Percentiles rank a stretch among this genome's conserved stretches.
Conservation (phyloP, 257 asterid genomes). For the Ilex asprella region DNA sequence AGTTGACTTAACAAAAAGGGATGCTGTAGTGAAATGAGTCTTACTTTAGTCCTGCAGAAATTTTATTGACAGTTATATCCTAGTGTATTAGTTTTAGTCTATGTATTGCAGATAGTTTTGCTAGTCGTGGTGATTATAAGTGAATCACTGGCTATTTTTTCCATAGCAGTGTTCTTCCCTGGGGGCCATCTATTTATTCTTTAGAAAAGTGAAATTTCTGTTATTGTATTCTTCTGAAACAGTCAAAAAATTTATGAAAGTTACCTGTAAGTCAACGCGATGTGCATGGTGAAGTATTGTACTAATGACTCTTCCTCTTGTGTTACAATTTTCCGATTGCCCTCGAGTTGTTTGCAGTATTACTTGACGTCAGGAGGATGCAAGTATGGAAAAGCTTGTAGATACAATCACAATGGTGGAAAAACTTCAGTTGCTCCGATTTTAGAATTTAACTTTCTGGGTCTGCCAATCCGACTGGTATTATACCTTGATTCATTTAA, state of each 20-base stretch:
- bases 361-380: conserved; percentile 40
- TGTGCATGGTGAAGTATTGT: not conserved
- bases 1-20: too few relatives aligned
- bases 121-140: too few relatives aligned
- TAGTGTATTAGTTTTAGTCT: too few relatives aligned
- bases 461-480: conserved; percentile 40
- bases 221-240: not conserved
- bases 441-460: conserved; percentile 38
- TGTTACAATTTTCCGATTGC: conserved; percentile 3
- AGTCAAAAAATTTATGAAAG: too few relatives aligned
- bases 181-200: not conserved
- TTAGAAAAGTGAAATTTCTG: not conserved
- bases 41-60: too few relatives aligned
- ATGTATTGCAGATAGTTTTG: too few relatives aligned
- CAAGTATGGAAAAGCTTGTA: conserved; percentile 40
- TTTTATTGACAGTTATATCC: too few relatives aligned
- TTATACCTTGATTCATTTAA: not conserved
- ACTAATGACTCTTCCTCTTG: not conserved
- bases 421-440: conserved; percentile 23
- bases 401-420: conserved; percentile 30
- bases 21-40: too few relatives aligned
- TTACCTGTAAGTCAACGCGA: too few relatives aligned
- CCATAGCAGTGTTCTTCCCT: too few relatives aligned
- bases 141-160: too few relatives aligned
- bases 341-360: conserved; percentile 24